A percentile compares a stretch with the other conserved stretches of the same genome.
Conservation (phyloP, 2,329 filamentous ascomycete genomes). For the Fusarium nelsonii region DNA sequence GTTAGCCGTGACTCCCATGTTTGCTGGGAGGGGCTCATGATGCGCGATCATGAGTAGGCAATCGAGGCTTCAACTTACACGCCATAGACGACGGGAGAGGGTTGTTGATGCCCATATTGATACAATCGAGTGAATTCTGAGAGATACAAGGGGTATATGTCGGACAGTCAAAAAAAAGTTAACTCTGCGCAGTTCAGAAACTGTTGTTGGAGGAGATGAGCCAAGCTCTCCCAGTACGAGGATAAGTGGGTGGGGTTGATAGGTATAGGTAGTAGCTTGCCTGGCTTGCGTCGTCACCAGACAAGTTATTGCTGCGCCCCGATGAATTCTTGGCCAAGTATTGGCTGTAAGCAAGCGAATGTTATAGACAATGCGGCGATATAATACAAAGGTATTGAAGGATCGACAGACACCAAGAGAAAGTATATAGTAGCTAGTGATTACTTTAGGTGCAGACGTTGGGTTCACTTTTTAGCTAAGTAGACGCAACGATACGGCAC, state of each 20-base stretch:
- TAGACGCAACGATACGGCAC: slow-evolving; percentile 13
- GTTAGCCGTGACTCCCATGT: slow-evolving; percentile 32
- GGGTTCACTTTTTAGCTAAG: slow-evolving; percentile 6
- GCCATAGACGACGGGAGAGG: slow-evolving; percentile 75
- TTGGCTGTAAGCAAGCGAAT: slow-evolving; percentile 15
- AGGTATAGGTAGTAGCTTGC: slow-evolving; percentile 26
- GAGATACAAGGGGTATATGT: not conserved
- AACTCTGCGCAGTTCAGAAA: slow-evolving; percentile 9
- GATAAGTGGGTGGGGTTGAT: slow-evolving; percentile 37
- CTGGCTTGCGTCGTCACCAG: slow-evolving; percentile 38
- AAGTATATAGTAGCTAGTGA: not conserved
- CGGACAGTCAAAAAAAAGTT: not conserved
- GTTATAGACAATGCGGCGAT: slow-evolving; percentile 6
- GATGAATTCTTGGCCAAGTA: slow-evolving; percentile 25
- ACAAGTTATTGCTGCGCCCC: slow-evolving; percentile 38
- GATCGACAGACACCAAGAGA: slow-evolving; percentile 16
- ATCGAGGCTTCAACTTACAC: slow-evolving; percentile 64
- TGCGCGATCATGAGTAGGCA: slow-evolving; percentile 35
- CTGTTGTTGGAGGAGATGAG: slow-evolving; percentile 26
- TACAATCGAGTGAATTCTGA: not conserved
- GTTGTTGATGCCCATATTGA: slow-evolving; percentile 72
- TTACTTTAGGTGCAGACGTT: slow-evolving; percentile 7
- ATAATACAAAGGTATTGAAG: slow-evolving; percentile 3
- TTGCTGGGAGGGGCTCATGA: slow-evolving; percentile 33
- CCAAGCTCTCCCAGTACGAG: slow-evolving; percentile 35